Conservation (phyloP, 2,329 filamentous ascomycete genomes). For the Beauveria sp. region DNA sequence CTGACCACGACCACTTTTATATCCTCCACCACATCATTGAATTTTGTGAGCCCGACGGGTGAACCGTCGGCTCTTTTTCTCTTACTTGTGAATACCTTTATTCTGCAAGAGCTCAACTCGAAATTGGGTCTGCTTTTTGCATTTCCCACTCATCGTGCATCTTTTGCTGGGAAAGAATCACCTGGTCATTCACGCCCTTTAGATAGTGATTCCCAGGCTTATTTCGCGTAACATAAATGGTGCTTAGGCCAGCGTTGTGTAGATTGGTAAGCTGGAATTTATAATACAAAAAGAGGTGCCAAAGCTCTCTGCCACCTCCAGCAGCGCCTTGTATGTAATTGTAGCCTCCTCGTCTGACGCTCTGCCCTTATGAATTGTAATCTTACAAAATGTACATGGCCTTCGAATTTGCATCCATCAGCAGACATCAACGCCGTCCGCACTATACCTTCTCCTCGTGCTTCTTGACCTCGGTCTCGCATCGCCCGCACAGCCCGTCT, state of each 20-base stretch:
- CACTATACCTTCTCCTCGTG: background rate
- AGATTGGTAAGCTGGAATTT: background rate
- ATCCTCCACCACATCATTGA: background rate
- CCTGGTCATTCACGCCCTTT: background rate
- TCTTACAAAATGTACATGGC: background rate
- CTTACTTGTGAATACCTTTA: too few species aligned
- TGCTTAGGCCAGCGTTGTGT: too few species aligned
- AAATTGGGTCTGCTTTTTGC: too few species aligned
- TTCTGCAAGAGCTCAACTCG: too few species aligned
- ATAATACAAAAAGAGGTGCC: background rate
- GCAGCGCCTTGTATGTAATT: background rate
- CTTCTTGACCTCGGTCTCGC: constrained; percentile 52
- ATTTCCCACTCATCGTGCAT: too few species aligned
- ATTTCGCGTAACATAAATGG: background rate
- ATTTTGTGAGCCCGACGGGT: too few species aligned
- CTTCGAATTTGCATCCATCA: background rate
- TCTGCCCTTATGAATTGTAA: background rate
- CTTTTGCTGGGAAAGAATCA: background rate
- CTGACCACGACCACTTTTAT: background rate
- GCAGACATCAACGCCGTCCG: background rate
- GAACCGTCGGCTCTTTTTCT: too few species aligned
- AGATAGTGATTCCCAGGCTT: background rate
- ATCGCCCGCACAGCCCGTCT: constrained; percentile 64
- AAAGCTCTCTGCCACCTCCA: background rate
- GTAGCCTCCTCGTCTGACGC: too few species aligned